Evolutionary conservation across 2,329 filamentous ascomycete species (phyloP).

Genomic region (Teratosphaeria zuluensis): DNA sequence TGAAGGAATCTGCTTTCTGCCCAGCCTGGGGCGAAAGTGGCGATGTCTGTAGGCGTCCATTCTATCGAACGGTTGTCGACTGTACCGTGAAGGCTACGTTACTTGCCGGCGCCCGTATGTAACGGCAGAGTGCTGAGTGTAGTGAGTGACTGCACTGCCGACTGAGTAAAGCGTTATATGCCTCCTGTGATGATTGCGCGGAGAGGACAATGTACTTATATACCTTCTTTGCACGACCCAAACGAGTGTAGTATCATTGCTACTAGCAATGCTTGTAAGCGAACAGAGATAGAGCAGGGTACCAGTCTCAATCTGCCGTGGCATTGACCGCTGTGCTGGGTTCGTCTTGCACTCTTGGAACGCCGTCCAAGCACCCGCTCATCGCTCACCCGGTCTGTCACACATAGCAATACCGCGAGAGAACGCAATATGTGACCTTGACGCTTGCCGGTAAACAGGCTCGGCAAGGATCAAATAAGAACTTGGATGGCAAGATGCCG

Average conservation of each 20-base stretch:
- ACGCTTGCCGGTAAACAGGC: background rate
- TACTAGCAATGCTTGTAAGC: background rate
- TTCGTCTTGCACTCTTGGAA: background rate
- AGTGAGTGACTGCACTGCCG: background rate
- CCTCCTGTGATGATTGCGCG: background rate
- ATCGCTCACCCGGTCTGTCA: background rate
- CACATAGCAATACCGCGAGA: background rate
- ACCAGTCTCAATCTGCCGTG: background rate
- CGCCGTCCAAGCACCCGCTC: background rate
- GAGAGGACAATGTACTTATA: background rate
- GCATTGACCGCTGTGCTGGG: background rate
- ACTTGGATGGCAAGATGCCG: background rate
- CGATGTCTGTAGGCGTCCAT: conserved; percentile 20
- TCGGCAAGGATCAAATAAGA: background rate
- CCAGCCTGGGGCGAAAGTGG: conserved; percentile 16
- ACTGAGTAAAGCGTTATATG: background rate
- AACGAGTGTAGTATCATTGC: background rate
- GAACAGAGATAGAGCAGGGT: background rate
- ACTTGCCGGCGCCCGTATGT: background rate
- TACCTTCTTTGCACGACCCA: background rate
- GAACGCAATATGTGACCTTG: background rate
- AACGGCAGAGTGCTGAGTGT: background rate
- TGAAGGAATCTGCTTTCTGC: conserved; percentile 21
- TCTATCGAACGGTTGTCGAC: background rate
- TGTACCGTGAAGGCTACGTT: background rate